Evolutionary conservation across 306 rosid species (phyloP).

Genomic region (Styphnolobium japonicum): DNA sequence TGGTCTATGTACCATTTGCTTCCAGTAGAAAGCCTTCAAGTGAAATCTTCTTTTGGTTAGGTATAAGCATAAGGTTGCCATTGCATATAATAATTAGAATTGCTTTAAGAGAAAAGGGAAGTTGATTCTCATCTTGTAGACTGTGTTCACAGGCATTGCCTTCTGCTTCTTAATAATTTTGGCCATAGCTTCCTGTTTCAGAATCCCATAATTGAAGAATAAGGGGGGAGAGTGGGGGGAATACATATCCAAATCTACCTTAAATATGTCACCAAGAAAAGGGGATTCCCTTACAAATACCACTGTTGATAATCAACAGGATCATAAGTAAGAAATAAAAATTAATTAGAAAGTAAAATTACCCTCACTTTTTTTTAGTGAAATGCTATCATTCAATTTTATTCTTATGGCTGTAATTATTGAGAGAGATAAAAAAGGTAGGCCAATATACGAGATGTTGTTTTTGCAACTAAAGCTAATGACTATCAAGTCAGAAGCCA

Average conservation of each 20-base stretch:
- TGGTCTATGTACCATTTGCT: neutral
- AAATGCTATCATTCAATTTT: neutral
- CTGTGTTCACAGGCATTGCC: conserved; percentile 29
- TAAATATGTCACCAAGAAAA: conserved; percentile 12
- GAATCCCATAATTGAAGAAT: conserved; percentile 20
- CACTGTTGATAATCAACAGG: neutral
- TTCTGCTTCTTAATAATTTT: conserved; percentile 41
- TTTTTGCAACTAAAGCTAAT: too few species aligned
- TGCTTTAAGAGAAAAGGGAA: conserved; percentile 30
- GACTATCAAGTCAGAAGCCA: too few species aligned
- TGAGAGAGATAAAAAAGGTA: neutral
- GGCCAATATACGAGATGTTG: neutral
- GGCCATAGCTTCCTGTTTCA: conserved; percentile 36
- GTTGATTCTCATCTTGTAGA: conserved; percentile 43
- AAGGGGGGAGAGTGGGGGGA: neutral
- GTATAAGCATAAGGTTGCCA: neutral
- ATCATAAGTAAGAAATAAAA: neutral
- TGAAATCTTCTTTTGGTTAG: neutral
- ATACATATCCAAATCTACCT: conserved; percentile 16
- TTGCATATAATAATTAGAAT: conserved; percentile 21
- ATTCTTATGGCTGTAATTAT: neutral
- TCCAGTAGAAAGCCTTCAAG: neutral
- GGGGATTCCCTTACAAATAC: conserved; percentile 5
- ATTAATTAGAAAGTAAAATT: neutral
- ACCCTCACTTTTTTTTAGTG: neutral